Conservation (phyloP, 208 protist genomes). For the Wallacemonas sp. region DNA sequence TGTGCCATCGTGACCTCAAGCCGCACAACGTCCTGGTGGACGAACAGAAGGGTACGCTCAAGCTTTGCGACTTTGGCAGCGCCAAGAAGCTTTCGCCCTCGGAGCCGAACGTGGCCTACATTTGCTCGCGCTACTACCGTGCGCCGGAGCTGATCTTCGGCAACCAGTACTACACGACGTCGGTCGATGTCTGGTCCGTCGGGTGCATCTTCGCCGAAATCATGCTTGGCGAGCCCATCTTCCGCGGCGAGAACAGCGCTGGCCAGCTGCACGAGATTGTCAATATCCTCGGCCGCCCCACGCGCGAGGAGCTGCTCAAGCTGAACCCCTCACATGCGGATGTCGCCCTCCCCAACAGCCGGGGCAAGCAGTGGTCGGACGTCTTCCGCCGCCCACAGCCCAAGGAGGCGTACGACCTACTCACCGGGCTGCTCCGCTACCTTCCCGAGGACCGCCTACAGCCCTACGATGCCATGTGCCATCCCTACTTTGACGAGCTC, state of each 20-base stretch:
- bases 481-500: conserved; percentile 99
- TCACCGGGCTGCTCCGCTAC: conserved; percentile 94
- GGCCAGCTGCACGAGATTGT: conserved; percentile 98
- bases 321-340: conserved; percentile 55
- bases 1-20: conserved; percentile 98
- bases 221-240: conserved; percentile 99
- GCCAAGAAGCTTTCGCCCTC: conserved; percentile 98
- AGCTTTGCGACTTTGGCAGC: conserved; percentile 98
- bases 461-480: conserved; percentile 91
- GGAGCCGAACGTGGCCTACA: conserved; percentile 98
- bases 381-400: conserved; percentile 58
- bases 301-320: conserved; percentile 62
- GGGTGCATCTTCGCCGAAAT: conserved; percentile 99
- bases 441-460: conserved; percentile 84
- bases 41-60: conserved; percentile 92
- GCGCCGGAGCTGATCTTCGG: conserved; percentile 99
- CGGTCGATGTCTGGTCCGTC: conserved; percentile 99
- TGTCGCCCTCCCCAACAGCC: conserved; percentile 49
- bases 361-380: conserved; percentile 50
- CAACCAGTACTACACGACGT: conserved; percentile 98
- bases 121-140: conserved; percentile 99
- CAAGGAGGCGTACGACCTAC: conserved; percentile 91
- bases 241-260: conserved; percentile 98
- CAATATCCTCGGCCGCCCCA: conserved; percentile 96
- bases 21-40: conserved; percentile 99